Percentiles rank a stretch among this genome's conserved stretches.
phyloP scores from a whole-genome alignment of 345 rosid genomes.

The Eucalyptus polybractea region DNA sequence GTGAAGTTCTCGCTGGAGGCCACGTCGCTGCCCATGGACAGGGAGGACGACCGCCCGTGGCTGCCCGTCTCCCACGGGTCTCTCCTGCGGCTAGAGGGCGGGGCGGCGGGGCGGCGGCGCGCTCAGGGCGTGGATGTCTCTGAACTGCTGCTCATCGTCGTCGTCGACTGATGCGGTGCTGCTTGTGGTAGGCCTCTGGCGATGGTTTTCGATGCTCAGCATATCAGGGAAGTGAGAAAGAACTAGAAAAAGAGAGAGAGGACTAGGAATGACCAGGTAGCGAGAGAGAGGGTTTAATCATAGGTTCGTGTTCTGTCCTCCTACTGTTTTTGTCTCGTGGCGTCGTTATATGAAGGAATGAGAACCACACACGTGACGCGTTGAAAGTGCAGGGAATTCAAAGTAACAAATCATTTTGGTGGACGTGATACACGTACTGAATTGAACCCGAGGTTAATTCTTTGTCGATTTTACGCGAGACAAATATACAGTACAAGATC shows the following conservation, averaged over 20 bases:
- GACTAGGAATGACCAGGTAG: background rate
- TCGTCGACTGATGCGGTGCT: background rate
- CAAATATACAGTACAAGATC: background rate
- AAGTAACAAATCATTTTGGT: background rate
- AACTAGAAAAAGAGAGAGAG: background rate
- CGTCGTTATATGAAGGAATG: background rate
- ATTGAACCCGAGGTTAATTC: background rate
- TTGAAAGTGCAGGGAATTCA: background rate
- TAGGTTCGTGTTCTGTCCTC: background rate
- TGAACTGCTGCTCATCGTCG: constrained; percentile 13
- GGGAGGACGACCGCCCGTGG: constrained; percentile 25
- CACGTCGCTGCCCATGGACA: constrained; percentile 30
- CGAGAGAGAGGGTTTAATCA: background rate
- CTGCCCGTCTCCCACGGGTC: constrained; percentile 39
- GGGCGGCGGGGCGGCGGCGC: constrained; percentile 36
- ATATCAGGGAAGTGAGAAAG: background rate
- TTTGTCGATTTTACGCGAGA: background rate
- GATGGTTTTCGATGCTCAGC: background rate
- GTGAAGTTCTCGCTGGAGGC: constrained; percentile 71
- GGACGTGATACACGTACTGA: background rate
- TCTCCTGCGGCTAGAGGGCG: constrained; percentile 1
- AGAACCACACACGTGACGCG: background rate
- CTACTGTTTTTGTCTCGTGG: background rate
- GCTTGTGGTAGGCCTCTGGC: background rate
- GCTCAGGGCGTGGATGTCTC: constrained; percentile 80